Conservation (phyloP, 257 asterid species). For the Solanum piurae region DNA sequence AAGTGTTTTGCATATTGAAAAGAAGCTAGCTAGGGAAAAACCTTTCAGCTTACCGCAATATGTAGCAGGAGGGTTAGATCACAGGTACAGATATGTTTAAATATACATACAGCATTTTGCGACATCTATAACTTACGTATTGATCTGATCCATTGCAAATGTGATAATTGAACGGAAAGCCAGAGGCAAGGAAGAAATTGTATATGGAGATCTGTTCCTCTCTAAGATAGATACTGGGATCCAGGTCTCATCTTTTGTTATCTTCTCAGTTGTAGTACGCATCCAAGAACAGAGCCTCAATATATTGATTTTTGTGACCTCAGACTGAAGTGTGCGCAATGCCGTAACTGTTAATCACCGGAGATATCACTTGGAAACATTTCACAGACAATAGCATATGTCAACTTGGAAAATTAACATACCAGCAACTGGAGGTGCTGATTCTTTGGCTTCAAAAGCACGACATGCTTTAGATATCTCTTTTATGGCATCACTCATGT, state of each 20-base stretch:
- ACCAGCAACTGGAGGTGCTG: constrained; percentile 90
- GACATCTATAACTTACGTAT: constrained; percentile 39
- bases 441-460: constrained; percentile 83
- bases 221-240: constrained; percentile 81
- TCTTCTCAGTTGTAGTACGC: constrained; percentile 77
- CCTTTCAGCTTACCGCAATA: background rate
- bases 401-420: constrained; percentile 9
- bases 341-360: constrained; percentile 47
- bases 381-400: background rate
- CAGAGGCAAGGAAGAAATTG: constrained; percentile 85
- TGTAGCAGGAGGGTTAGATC: background rate
- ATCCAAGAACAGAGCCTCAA: constrained; percentile 95
- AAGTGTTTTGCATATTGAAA: background rate
- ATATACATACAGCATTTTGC: background rate
- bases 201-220: constrained; percentile 87
- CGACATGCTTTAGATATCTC: constrained; percentile 73
- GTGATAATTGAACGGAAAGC: constrained; percentile 68
- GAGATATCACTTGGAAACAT: constrained; percentile 7
- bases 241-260: constrained; percentile 89
- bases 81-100: background rate
- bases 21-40: background rate
- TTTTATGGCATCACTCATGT: constrained; percentile 66
- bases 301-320: constrained; percentile 70
- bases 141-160: constrained; percentile 83
- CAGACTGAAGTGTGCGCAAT: constrained; percentile 69